These are phyloP conservation scores for Colletotrichum sansevieriae DNA, from an alignment of 2,329 filamentous ascomycete genomes.

Conservation along the genomic window DNA sequence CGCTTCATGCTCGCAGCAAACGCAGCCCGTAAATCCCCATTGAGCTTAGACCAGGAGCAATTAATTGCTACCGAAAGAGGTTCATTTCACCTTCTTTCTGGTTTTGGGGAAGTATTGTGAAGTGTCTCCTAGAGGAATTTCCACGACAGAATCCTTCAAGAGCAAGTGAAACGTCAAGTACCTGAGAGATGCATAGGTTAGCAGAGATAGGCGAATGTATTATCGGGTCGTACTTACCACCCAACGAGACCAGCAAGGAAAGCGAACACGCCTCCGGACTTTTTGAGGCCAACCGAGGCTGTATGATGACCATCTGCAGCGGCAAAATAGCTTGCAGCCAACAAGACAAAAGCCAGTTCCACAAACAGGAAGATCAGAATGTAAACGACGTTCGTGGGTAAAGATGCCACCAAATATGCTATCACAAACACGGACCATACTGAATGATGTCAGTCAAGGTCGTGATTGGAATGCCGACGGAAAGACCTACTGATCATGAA, in stretches of 20 bases:
- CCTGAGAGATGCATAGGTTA: slow-evolving; percentile 28
- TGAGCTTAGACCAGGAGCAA: too few species aligned
- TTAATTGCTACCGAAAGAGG: too few species aligned
- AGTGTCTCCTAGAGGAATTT: slow-evolving; percentile 46
- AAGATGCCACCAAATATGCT: slow-evolving; percentile 45
- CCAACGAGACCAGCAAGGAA: slow-evolving; percentile 47
- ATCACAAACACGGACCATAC: slow-evolving; percentile 47
- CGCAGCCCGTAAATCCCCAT: too few species aligned
- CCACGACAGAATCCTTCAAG: slow-evolving; percentile 44
- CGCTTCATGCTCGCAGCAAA: too few species aligned
- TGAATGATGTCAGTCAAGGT: slow-evolving; percentile 2
- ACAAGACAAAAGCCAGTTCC: slow-evolving; percentile 44
- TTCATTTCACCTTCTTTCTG: slow-evolving; percentile 22
- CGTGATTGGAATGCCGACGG: not conserved
- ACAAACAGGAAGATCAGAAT: slow-evolving; percentile 46
- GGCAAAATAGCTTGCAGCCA: slow-evolving; percentile 46
- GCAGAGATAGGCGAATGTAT: not conserved
- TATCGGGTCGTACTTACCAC: slow-evolving; percentile 42
- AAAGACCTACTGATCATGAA: slow-evolving; percentile 44
- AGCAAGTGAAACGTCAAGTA: slow-evolving; percentile 46
- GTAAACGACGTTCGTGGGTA: slow-evolving; percentile 45
- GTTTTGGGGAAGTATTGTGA: slow-evolving; percentile 45
- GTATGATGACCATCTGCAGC: slow-evolving; percentile 44
- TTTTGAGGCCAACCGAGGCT: slow-evolving; percentile 42
- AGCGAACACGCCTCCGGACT: slow-evolving; percentile 45